A percentile compares a stretch with the other conserved stretches of the same genome.
phyloP scores from a whole-genome alignment of 257 asterid species.

The Solanum neorickii region DNA sequence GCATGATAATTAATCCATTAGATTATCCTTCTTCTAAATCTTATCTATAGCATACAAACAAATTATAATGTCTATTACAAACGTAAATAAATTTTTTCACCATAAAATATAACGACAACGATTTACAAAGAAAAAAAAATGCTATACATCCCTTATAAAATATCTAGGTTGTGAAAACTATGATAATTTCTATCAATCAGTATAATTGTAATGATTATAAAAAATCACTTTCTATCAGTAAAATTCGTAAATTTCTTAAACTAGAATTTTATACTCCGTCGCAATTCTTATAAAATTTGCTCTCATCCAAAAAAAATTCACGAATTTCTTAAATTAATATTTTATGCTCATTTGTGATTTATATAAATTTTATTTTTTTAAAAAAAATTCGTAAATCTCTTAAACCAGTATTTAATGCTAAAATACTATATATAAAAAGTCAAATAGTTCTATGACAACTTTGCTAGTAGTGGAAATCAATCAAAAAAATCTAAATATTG shows the following conservation, averaged over 20 bases:
- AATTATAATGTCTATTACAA: background rate
- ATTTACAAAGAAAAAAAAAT: background rate
- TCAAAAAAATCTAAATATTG: background rate
- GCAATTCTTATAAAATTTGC: too few species aligned
- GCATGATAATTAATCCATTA: too few species aligned
- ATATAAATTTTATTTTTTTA: rapidly evolving
- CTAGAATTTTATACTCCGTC: too few species aligned
- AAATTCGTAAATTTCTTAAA: too few species aligned
- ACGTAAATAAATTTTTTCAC: background rate
- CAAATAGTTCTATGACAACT: background rate
- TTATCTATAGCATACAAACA: background rate
- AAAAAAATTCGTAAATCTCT: background rate
- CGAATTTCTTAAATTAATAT: background rate
- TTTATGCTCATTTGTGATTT: background rate
- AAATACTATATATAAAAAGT: background rate
- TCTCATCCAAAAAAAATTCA: too few species aligned
- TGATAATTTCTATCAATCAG: background rate
- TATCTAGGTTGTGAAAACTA: background rate
- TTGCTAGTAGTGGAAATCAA: background rate
- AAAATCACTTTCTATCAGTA: background rate
- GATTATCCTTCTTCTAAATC: background rate
- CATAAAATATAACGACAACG: background rate
- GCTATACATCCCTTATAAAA: background rate
- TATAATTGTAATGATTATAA: background rate
- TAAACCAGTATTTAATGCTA: background rate